phyloP scores from a whole-genome alignment of 2,329 filamentous ascomycete genomes.

The Pyrenophora graminea region DNA sequence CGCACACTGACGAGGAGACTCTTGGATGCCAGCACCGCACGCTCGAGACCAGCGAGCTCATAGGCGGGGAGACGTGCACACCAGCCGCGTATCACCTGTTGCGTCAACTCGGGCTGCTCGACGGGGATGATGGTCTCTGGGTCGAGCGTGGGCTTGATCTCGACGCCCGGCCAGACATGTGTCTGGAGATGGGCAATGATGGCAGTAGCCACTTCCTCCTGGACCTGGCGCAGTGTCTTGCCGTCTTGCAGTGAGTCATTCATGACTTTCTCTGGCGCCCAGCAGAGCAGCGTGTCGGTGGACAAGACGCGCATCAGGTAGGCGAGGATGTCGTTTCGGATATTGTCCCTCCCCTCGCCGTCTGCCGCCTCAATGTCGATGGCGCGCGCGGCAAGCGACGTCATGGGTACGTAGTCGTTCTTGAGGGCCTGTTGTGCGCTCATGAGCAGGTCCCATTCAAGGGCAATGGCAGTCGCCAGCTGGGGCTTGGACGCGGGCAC shows the following conservation, averaged over 20 bases:
- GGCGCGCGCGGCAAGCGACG: conserved; percentile 80
- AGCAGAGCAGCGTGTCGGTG: conserved; percentile 92
- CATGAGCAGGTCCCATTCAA: conserved; percentile 89
- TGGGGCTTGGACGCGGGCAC: conserved; percentile 76
- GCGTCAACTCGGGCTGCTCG: conserved; percentile 74
- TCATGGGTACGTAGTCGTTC: conserved; percentile 87
- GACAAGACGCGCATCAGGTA: conserved; percentile 83
- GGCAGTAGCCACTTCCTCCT: conserved; percentile 69
- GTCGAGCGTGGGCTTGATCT: conserved; percentile 80
- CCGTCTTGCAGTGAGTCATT: conserved; percentile 52
- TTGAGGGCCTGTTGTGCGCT: conserved; percentile 82
- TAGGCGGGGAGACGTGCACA: conserved; percentile 71
- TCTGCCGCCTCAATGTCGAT: conserved; percentile 79
- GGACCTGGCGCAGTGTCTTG: conserved; percentile 69
- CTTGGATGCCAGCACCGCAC: conserved; percentile 83
- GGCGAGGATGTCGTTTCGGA: conserved; percentile 66
- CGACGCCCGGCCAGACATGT: conserved; percentile 81
- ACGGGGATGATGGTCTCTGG: conserved; percentile 74
- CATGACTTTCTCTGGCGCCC: conserved; percentile 66
- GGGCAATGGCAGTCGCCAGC: conserved; percentile 80
- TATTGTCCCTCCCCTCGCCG: conserved; percentile 51
- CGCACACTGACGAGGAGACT: conserved; percentile 77
- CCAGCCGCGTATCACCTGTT: conserved; percentile 78
- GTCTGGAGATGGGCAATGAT: conserved; percentile 73
- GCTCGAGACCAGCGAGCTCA: conserved; percentile 85